phyloP scores from a whole-genome alignment of 805 yeast species.

The Yarrowia sp. region DNA sequence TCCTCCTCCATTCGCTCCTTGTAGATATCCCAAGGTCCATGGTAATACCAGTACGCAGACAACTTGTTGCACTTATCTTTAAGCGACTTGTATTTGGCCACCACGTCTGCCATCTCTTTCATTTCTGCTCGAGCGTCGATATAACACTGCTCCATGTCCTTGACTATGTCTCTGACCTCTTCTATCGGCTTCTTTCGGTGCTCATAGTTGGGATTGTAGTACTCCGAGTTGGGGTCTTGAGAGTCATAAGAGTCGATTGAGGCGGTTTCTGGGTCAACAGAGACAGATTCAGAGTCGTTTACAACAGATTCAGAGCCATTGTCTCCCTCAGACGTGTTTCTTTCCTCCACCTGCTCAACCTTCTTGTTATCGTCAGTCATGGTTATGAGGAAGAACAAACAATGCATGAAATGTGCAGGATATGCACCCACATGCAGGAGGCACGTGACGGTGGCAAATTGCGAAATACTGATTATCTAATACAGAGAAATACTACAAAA shows the following conservation, averaged over 20 bases:
- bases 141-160: not conserved
- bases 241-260: not conserved
- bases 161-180: not conserved
- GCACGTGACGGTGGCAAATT: too few relatives aligned
- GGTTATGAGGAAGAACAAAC: not conserved
- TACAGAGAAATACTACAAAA: too few relatives aligned
- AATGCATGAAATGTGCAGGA: too few relatives aligned
- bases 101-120: not conserved
- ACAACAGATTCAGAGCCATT: too few relatives aligned
- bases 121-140: not conserved
- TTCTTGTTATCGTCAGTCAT: not conserved
- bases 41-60: not conserved
- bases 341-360: not conserved
- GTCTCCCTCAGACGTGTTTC: too few relatives aligned
- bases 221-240: not conserved
- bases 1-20: slow-evolving; percentile 7
- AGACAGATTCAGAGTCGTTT: not conserved
- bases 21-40: not conserved
- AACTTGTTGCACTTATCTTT: not conserved
- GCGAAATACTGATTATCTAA: too few relatives aligned
- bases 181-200: not conserved
- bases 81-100: not conserved
- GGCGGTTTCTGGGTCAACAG: not conserved
- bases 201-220: not conserved
- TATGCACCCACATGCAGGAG: too few relatives aligned